Percentiles rank a stretch among this genome's conserved stretches.
These are phyloP conservation scores for Vitis labrusca DNA, from an alignment of 164 flowering plant genomes.

Conservation along the genomic window DNA sequence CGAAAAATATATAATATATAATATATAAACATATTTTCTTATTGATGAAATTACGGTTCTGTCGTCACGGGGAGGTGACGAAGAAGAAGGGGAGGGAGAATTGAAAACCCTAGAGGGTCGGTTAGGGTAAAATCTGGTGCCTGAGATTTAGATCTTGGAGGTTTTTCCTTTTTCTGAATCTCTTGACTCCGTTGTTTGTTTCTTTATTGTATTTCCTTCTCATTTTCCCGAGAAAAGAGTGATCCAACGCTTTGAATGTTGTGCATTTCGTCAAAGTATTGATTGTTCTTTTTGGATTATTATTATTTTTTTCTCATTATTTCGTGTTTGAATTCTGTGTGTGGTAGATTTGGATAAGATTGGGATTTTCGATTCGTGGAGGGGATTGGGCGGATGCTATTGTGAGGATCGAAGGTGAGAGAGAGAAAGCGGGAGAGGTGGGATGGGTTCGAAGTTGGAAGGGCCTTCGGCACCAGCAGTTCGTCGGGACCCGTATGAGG, in stretches of 20 bases:
- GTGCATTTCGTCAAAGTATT: constrained; percentile 1
- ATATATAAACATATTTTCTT: too few relatives aligned
- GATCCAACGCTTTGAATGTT: constrained; percentile 23
- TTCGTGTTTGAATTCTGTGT: too few relatives aligned
- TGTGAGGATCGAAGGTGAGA: neutral
- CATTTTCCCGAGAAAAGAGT: constrained; percentile 6
- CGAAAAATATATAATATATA: too few relatives aligned
- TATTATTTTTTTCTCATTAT: too few relatives aligned
- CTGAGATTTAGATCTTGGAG: too few relatives aligned
- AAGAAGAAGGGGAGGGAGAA: too few relatives aligned
- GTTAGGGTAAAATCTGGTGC: too few relatives aligned
- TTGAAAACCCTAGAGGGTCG: too few relatives aligned
- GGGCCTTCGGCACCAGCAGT: constrained; percentile 61
- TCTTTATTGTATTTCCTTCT: neutral
- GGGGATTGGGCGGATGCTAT: neutral
- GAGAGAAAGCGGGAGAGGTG: constrained; percentile 9
- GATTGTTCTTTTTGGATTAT: neutral
- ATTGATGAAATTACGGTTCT: too few relatives aligned
- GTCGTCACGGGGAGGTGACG: too few relatives aligned
- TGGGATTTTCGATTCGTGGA: neutral
- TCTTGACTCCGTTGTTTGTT: too few relatives aligned
- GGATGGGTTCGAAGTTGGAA: constrained; percentile 57
- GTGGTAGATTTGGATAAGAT: neutral
- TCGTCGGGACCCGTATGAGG: constrained; percentile 97
- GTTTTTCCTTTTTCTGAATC: too few relatives aligned